These are phyloP conservation scores for Trichoderma harzianum DNA, from an alignment of 2,329 filamentous ascomycete species.

Conservation along the genomic window DNA sequence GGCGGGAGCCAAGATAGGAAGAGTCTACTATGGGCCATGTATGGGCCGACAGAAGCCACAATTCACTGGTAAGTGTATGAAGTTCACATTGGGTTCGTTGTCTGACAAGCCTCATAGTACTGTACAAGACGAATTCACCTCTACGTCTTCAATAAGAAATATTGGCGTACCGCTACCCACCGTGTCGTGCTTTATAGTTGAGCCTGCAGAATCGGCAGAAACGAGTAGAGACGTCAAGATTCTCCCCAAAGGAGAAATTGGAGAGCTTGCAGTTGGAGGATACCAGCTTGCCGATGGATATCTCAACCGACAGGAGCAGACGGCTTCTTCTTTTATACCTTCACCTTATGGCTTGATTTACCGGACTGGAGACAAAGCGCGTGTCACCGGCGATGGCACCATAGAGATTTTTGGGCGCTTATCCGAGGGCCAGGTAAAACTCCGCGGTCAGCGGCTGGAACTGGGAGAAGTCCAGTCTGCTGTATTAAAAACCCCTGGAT, in stretches of 20 bases:
- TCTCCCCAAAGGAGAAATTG: constrained; percentile 63
- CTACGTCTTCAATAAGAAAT: constrained; percentile 56
- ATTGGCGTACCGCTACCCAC: constrained; percentile 79
- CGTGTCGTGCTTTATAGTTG: constrained; percentile 71
- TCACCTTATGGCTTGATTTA: constrained; percentile 70
- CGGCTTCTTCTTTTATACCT: constrained; percentile 65
- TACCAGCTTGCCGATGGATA: constrained; percentile 77
- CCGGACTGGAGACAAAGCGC: constrained; percentile 79
- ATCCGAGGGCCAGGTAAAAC: constrained; percentile 76
- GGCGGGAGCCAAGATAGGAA: constrained; percentile 51
- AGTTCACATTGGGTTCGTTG: no score
- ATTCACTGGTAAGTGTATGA: constrained; percentile 66
- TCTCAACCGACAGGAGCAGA: constrained; percentile 76
- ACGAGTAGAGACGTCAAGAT: constrained; percentile 42
- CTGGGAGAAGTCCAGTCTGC: constrained; percentile 75
- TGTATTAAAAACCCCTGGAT: constrained; percentile 56
- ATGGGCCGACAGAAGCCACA: constrained; percentile 86
- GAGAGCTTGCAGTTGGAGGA: constrained; percentile 80
- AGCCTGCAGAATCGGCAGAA: constrained; percentile 35
- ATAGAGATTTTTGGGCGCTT: constrained; percentile 85
- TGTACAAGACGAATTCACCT: constrained; percentile 60
- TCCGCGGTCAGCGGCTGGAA: constrained; percentile 79
- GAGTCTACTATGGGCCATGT: constrained; percentile 86
- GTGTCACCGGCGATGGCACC: constrained; percentile 61
- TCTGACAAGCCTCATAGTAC: constrained; percentile 49